phyloP scores from a whole-genome alignment of 306 rosid genomes.

The Ormosia emarginata region DNA sequence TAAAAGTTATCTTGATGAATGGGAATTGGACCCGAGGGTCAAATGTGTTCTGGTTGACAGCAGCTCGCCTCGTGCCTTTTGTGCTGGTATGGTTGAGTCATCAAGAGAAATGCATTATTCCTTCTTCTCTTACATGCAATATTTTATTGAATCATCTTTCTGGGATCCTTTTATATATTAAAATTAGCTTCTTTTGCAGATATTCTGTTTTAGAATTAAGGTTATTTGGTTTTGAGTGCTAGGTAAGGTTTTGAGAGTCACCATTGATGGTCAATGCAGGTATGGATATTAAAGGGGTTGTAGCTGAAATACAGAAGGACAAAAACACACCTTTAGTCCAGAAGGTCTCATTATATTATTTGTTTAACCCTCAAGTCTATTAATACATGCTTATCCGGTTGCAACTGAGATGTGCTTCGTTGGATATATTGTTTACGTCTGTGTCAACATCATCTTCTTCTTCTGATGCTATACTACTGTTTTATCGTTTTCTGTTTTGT shows the following conservation, averaged over 20 bases:
- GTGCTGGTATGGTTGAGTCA: constrained; percentile 64
- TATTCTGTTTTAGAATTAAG: constrained; percentile 23
- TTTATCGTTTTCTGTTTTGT: neutral
- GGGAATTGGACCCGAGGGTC: constrained; percentile 85
- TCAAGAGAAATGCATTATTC: neutral
- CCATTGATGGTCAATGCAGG: constrained; percentile 79
- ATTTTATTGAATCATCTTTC: constrained; percentile 5
- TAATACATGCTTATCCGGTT: constrained; percentile 19
- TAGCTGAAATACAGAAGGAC: constrained; percentile 95
- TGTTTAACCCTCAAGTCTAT: constrained; percentile 33
- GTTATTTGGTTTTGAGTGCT: constrained; percentile 41
- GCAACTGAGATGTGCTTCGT: constrained; percentile 25
- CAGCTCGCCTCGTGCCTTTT: constrained; percentile 90
- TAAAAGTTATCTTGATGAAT: constrained; percentile 80
- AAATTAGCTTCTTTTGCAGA: constrained; percentile 24
- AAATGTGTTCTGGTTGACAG: constrained; percentile 87
- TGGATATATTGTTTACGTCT: constrained; percentile 29
- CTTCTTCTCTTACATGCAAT: neutral
- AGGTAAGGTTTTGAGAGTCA: constrained; percentile 62
- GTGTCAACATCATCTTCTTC: neutral
- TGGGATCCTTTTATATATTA: neutral
- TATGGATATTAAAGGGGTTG: constrained; percentile 99
- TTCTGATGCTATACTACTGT: constrained; percentile 15
- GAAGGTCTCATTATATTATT: constrained; percentile 63
- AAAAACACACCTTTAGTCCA: constrained; percentile 90